Base-by-base conservation (phyloP, 805 yeast genomes). In the Dipodascus albidus region DNA sequence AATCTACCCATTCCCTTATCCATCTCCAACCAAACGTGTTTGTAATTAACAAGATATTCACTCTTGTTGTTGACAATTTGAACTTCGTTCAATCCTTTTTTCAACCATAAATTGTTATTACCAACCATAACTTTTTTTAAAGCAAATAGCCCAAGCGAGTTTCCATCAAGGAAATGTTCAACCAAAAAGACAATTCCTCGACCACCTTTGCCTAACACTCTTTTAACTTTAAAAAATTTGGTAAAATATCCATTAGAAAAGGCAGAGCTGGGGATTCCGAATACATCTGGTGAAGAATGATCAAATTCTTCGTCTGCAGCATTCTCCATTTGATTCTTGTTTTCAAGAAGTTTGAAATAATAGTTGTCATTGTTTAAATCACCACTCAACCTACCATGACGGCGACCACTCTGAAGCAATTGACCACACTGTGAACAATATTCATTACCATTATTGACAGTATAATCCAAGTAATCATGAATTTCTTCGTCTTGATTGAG, bases 1-100 rank as follows among this genome's bases (percentile, higher is more conserved):
- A 80, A 80, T 8, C 69, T 70, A 21, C 44, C 44, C 49, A 76
- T 71, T 24, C 76, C 64, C 19, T 70, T 66, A 44, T 77, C 85
- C 61, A 83, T 73, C 62, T 89, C 96, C 31, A 89, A 66, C 96
- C 96, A 89, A 23, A 88, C 96, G 67, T 89, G 96, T 62, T 89
- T 88, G 64, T 89, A 89, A 20, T 85, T 78, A 23, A 89, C 87
- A 59, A 89, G 74, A 64, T 88, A 85, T 48, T 77, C 71, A 58
- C 44, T 38, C 75, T 75, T 64, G 76, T 51, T 70, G 79, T 53
- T 70, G 58, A 31, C 66, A 74, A 90, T 77, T 58, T 83, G 76
- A 2, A 89, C 96, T 64, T 89, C 96, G 54, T 80, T 76, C 50
- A 89, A 70, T 3, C 86, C 89, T 56, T 80, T 80, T 49, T 78